These are phyloP conservation scores for Syzygium oleosum DNA, from an alignment of 345 rosid genomes.

Conservation along the genomic window DNA sequence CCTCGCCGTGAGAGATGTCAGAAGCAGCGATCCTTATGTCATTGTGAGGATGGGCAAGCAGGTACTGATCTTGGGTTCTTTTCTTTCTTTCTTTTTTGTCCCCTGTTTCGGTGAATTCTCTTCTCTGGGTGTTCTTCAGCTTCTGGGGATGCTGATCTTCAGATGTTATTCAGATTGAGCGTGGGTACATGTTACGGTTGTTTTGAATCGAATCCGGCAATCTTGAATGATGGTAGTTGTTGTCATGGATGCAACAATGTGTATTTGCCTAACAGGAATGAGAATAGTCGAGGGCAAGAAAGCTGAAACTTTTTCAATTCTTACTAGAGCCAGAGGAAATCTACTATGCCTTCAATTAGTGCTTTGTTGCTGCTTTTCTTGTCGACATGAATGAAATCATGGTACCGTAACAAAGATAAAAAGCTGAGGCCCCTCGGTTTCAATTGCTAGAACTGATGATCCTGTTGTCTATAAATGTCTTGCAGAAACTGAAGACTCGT, in stretches of 20 bases:
- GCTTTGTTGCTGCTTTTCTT: background rate
- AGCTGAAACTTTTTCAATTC: background rate
- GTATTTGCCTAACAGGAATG: too few relatives aligned
- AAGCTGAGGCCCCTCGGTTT: background rate
- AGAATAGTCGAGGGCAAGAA: background rate
- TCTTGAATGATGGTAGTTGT: background rate
- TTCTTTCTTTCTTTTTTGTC: background rate
- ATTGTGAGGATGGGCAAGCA: slow-evolving; percentile 4
- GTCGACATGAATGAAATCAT: background rate
- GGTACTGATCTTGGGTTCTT: background rate
- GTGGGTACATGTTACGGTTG: background rate
- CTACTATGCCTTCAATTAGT: background rate
- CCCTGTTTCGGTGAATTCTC: background rate
- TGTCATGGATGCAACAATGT: background rate
- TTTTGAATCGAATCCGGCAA: background rate
- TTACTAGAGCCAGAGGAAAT: background rate
- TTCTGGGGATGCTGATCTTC: background rate
- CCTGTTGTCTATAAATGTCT: background rate
- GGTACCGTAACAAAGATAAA: background rate
- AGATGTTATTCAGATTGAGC: background rate
- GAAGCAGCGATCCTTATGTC: slow-evolving; percentile 8
- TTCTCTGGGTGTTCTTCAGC: background rate
- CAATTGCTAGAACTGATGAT: background rate
- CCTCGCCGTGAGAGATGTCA: slow-evolving; percentile 75
- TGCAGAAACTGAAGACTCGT: slow-evolving; percentile 13